Base-by-base conservation (phyloP, 768 basidiomycete genomes). In the Tricholoma terreum region DNA sequence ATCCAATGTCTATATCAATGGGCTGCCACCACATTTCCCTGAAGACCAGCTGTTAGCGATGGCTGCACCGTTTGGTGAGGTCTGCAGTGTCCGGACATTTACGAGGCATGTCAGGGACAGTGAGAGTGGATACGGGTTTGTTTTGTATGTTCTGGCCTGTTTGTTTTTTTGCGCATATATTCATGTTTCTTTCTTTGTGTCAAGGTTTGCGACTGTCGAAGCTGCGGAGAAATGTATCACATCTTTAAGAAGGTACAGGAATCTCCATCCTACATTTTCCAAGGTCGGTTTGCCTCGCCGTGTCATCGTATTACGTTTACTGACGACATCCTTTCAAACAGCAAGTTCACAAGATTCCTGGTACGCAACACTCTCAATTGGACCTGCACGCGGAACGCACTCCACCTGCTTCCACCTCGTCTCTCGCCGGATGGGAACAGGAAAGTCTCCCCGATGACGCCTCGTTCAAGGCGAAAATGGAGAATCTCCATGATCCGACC, bases 1-100 rank as follows among this genome's bases (percentile, higher is more conserved):
- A 1, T 89, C 91, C 0, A 93, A 93, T 63, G 87, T 93, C 0
- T 93, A 93, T 68, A 92, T 93, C 73, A 93, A 93, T 65, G 91
- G 91, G 11, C 80, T 94, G 14, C 90, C 90, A 2, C 87, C 90
- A 4, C 84, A 91, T 71, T 92, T 83, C 64, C 85, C 89, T 0
- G 91, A 92, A 65, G 90, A 90, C 58, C 82, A 90, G 59, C 77
- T 94, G 40, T 85, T 85, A 63, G 82, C 82, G 27, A 83, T 94
- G 54, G 80, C 87, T 33, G 72, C 78, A 21, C 86, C 83, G n/a
- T 94, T 84, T 62, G 91, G 91, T 3, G 77, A 75, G 21, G 83
- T 94, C 10, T 72, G 84, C 63, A 92, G 90, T 58, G 92, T 92
- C 14, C 74, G 90, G 56, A 91, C 90, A 45, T 93, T 94, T 65